These are phyloP conservation scores for Chaetomium fimeti DNA, from an alignment of 495 filamentous ascomycete genomes.

Conservation along the genomic window DNA sequence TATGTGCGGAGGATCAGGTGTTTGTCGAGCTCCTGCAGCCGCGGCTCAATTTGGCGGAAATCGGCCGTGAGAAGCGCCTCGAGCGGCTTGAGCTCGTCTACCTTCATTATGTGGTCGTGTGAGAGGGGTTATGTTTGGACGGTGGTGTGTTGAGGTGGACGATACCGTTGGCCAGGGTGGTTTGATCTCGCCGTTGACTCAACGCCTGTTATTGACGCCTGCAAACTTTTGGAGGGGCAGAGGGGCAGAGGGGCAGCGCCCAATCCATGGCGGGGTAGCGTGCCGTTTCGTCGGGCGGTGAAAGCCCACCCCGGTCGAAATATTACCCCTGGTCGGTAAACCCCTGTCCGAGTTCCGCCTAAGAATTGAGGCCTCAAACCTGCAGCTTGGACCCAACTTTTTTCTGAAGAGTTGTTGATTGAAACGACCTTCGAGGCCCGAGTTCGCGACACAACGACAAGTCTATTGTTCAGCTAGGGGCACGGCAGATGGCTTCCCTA, in stretches of 20 bases:
- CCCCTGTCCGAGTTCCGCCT: slow-evolving; percentile 13
- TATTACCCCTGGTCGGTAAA: background rate
- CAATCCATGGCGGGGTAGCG: slow-evolving; percentile 27
- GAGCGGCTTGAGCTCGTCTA: slow-evolving; percentile 49
- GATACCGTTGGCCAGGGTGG: background rate
- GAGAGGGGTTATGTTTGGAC: background rate
- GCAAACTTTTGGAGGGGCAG: slow-evolving; percentile 37
- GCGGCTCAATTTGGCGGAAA: slow-evolving; percentile 76
- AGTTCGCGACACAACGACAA: slow-evolving; percentile 19
- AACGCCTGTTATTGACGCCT: slow-evolving; percentile 3
- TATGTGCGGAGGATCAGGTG: slow-evolving; percentile 84
- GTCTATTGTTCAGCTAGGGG: slow-evolving; percentile 9
- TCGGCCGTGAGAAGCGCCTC: slow-evolving; percentile 58
- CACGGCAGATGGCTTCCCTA: slow-evolving; percentile 42
- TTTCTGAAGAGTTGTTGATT: slow-evolving; percentile 19
- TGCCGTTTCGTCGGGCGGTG: slow-evolving; percentile 26
- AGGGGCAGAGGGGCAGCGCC: background rate
- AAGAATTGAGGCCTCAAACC: slow-evolving; percentile 20
- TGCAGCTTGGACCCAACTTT: slow-evolving; percentile 31
- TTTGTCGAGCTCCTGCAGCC: slow-evolving; percentile 74
- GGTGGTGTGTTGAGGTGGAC: background rate
- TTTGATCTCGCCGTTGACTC: slow-evolving; percentile 27
- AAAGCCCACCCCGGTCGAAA: background rate
- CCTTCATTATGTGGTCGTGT: slow-evolving; percentile 44
- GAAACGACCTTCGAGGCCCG: slow-evolving; percentile 1